phyloP scores from a whole-genome alignment of 2,329 filamentous ascomycete genomes.

The Xylariaceae sp. region DNA sequence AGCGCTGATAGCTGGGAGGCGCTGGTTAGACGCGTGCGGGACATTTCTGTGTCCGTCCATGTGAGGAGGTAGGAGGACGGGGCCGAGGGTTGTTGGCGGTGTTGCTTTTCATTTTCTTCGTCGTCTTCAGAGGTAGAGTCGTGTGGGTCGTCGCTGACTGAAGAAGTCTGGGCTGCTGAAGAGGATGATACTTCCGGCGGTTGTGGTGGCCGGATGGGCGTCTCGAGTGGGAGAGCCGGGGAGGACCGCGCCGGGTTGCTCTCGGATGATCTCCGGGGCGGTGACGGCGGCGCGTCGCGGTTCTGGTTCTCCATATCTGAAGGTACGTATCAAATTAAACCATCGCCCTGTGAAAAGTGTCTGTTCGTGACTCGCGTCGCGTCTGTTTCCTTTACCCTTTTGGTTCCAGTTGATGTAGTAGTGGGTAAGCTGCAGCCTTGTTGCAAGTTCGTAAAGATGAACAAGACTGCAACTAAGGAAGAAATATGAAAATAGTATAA shows the following conservation, averaged over 20 bases:
- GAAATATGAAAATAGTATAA: too few relatives aligned
- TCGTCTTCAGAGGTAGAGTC: too few relatives aligned
- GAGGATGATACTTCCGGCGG: neutral
- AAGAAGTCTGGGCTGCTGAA: too few relatives aligned
- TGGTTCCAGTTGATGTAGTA: too few relatives aligned
- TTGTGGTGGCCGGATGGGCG: neutral
- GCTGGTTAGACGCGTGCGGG: slow-evolving; percentile 11
- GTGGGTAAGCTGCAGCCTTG: too few relatives aligned
- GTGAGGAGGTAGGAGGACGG: slow-evolving; percentile 20
- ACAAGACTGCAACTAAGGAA: too few relatives aligned
- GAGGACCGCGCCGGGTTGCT: neutral
- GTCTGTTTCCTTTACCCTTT: too few relatives aligned
- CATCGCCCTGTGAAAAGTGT: too few relatives aligned
- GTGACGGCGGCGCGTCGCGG: slow-evolving; percentile 1
- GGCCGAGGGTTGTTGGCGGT: slow-evolving; percentile 1
- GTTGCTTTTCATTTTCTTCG: neutral
- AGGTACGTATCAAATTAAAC: neutral
- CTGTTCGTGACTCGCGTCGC: too few relatives aligned
- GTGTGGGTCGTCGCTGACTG: too few relatives aligned
- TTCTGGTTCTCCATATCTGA: too few relatives aligned
- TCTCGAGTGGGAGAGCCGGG: neutral
- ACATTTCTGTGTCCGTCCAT: slow-evolving; percentile 12
- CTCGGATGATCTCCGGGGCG: neutral
- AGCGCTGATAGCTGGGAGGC: slow-evolving; percentile 15
- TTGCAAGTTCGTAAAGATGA: too few relatives aligned